Conservation (phyloP, 176 grass and related monocot genomes). For the Phyllostachys edulis region DNA sequence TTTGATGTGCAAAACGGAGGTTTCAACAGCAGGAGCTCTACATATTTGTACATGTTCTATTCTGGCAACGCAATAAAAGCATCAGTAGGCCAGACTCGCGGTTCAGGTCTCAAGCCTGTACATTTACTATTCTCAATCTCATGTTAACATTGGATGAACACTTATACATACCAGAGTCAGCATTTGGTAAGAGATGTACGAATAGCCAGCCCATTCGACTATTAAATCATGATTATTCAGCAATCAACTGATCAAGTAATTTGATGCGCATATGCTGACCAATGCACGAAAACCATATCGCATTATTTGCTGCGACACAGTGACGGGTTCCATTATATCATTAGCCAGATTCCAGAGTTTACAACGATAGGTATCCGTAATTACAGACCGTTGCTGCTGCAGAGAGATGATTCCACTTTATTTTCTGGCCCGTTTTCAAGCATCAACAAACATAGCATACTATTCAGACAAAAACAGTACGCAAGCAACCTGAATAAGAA, state of each 20-base stretch:
- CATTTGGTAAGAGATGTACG: background rate
- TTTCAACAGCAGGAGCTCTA: background rate
- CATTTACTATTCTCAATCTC: background rate
- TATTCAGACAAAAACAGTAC: slow-evolving; percentile 8
- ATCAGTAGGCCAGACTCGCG: background rate
- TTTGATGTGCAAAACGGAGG: background rate
- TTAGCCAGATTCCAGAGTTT: background rate
- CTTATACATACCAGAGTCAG: background rate
- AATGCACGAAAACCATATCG: background rate
- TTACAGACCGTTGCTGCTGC: background rate
- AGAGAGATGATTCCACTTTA: background rate
- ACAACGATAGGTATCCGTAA: background rate
- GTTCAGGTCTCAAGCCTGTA: background rate
- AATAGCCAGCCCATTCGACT: background rate
- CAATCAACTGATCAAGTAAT: background rate
- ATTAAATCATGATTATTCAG: background rate
- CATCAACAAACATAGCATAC: slow-evolving; percentile 9
- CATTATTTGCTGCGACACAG: background rate
- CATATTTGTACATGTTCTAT: background rate
- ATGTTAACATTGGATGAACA: background rate
- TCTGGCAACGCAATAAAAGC: background rate
- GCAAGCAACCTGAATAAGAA: background rate
- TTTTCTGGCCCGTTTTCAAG: background rate
- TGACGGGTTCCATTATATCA: background rate
- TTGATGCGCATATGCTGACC: background rate